Percentiles rank a stretch among this genome's conserved stretches.
phyloP scores from a whole-genome alignment of 2,329 filamentous ascomycete species.

The Aspergillus brasiliensis region DNA sequence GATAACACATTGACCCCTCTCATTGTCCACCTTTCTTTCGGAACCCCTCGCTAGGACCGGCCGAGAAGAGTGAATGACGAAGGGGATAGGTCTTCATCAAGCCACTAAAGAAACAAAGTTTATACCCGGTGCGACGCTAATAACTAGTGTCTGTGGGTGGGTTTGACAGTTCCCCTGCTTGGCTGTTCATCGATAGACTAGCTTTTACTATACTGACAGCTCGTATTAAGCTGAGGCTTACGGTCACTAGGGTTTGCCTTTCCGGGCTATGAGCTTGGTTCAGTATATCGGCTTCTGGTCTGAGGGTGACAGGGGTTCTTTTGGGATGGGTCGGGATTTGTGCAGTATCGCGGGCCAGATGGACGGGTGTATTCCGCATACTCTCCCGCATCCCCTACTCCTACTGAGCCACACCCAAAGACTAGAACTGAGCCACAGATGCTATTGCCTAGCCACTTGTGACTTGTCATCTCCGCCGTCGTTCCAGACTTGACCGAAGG shows the following conservation, averaged over 20 bases:
- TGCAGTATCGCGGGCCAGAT: neutral
- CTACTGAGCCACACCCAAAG: neutral
- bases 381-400: neutral
- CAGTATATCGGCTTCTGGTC: neutral
- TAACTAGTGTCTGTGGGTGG: neutral
- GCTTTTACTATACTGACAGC: neutral
- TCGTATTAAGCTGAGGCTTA: neutral
- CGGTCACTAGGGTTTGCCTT: neutral
- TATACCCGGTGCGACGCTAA: conserved; percentile 7
- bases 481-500: neutral
- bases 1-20: neutral
- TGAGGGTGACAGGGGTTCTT: neutral
- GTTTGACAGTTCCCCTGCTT: conserved; percentile 12
- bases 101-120: conserved; percentile 1
- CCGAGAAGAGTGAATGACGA: neutral
- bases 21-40: neutral
- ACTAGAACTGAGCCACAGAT: neutral
- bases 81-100: neutral
- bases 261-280: neutral
- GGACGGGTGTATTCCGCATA: neutral
- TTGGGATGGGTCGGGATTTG: neutral
- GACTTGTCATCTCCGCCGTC: neutral
- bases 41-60: neutral
- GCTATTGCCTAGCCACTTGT: conserved; percentile 2
- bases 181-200: neutral